Base-by-base conservation (phyloP, 2,329 filamentous ascomycete genomes). In the Madurella mycetomatis region DNA sequence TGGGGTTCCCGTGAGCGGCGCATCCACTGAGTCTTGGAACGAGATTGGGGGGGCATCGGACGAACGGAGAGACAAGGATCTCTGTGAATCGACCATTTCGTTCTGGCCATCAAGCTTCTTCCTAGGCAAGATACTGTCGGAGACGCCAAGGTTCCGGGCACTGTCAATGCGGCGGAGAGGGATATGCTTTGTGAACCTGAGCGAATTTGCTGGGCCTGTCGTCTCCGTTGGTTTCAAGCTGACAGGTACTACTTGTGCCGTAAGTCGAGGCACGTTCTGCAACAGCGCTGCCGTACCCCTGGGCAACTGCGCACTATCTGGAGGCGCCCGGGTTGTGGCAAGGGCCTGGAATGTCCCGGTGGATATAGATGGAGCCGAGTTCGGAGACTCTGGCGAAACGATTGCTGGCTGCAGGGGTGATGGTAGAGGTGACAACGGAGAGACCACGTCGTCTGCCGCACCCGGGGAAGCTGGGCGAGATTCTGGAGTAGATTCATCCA, bases 111-210 rank as follows among this genome's bases (percentile, higher is more conserved):
- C 41, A 9, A 25, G 2, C 1, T 30, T 0, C 2, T 11, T 19
- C 15, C 9, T 4, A 17, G 19, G 1, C 5, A 5, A 41, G 17
- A n/a, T 15, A 5, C 53, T 5, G 2, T 41, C 43, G n/a, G 47
- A 15, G 13, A 30, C 16, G 11, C 11, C 34, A 12, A 64, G 51
- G 39, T 48, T 42, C 16, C 59, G 59, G 9, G 58, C 49, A 19
- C 60, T 62, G 9, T 60, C 62, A 9, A 58, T 48, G 11, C 60
- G 57, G 31, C 57, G 60, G 9, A 63, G 39, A 1, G 34, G 12
- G 12, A 8, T 30, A 13, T n/a, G 41, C 5, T 37, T 25, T 7
- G 25, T 25, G 25, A 25, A 25, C 25, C 7, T 25, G 25, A 25
- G 25, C 25, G 25, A 15, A 15, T 11, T 37, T 5, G 34, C 34